Base-by-base conservation (phyloP, 2,329 filamentous ascomycete genomes). In the Pseudogymnoascus sp. region DNA sequence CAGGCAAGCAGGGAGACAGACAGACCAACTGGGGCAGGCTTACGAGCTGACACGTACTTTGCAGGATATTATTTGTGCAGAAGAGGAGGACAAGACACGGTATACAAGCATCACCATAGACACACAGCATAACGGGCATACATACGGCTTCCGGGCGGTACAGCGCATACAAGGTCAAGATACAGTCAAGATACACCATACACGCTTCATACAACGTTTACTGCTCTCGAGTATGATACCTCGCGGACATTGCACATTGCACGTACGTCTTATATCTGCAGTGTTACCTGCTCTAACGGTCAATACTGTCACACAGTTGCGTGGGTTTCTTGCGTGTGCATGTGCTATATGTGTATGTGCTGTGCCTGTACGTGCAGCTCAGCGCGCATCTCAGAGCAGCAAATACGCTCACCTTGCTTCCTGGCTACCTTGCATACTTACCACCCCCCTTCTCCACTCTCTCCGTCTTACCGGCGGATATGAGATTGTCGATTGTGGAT, bases 251-350 rank as follows among this genome's bases (percentile, higher is more conserved):
- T 51, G 21, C 12, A 26, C 45, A 51, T 29, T 51, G 21, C 12
- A 26, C 23, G 12, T 51, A 51, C n/a, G 23, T 14, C 45, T 51
- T 29, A 51, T 51, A 51, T 5, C 45, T 51, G 45, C 45, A 16
- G 45, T 51, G 23, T 21, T 51, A 51, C 45, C 45, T 51, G 45
- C 45, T 51, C 21, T 8, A 51, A 51, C 14, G 45, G 45, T 51
- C 45, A 51, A 12, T 51, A 26, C 23, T 51, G 45, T 51, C 45
- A 21, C 45, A 51, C 45, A 12, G 45, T n/a, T 51, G 45, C 45
- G 45, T 51, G 45, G 45, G 45, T 51, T 21, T 51, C 45, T 51
- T 51, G 45, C 45, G 45, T 51, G 45, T 51, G 45, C 45, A 51
- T 51, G 45, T 51, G 23, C 14, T 29, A 6, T 29, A 8, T 29